Evolutionary conservation across 345 rosid genomes (phyloP).

Genomic region (Mangifera indica): DNA sequence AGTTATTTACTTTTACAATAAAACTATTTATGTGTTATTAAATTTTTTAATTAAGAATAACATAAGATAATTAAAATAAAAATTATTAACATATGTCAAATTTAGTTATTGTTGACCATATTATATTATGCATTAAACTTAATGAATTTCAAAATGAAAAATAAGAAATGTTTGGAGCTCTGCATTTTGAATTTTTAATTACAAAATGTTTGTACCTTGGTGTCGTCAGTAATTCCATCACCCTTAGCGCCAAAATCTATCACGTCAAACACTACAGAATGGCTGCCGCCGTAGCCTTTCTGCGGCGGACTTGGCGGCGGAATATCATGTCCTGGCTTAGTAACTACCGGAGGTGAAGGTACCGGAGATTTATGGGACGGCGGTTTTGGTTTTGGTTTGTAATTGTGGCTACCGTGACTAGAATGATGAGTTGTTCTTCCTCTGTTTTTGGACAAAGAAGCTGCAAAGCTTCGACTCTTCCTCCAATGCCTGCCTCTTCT

Average conservation of each 20-base stretch:
- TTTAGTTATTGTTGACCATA: not conserved
- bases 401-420: constrained; percentile 36
- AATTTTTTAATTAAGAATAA: too few species aligned
- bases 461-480: constrained; percentile 40
- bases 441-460: constrained; percentile 59
- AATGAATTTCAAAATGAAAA: too few species aligned
- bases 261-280: constrained; percentile 54
- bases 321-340: constrained; percentile 15
- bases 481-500: constrained; percentile 86
- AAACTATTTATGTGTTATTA: too few species aligned
- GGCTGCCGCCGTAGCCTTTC: constrained; percentile 20
- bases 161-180: not conserved
- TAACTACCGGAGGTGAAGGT: constrained; percentile 21
- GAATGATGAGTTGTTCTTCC: constrained; percentile 38
- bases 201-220: constrained; percentile 76
- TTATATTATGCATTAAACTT: not conserved
- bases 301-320: constrained; percentile 40
- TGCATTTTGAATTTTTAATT: not conserved
- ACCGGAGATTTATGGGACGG: constrained; percentile 29
- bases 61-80: too few species aligned
- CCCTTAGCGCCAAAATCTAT: constrained; percentile 84
- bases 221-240: constrained; percentile 79
- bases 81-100: not conserved
- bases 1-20: too few species aligned
- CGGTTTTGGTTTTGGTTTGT: not conserved